phyloP scores from a whole-genome alignment of 805 yeast genomes.

The Cyberlindnera nakhonratchasimensis region DNA sequence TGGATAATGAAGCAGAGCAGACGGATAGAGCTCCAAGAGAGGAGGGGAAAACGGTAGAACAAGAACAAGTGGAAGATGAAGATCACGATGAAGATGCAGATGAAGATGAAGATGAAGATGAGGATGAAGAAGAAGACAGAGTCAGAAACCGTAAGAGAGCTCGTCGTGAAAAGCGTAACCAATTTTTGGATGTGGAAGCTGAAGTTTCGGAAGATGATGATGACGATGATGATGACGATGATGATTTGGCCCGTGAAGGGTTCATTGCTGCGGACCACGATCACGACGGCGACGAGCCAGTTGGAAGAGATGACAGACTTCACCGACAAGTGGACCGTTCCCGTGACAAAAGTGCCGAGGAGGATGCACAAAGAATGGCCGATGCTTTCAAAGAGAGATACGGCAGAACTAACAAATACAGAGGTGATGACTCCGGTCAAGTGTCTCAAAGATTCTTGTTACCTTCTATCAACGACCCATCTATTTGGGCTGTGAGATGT shows the following conservation, averaged over 20 bases:
- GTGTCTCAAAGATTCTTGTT: conserved; percentile 91
- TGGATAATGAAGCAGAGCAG: too few species aligned
- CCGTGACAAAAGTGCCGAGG: conserved; percentile 82
- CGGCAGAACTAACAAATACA: conserved; percentile 80
- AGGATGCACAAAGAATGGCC: conserved; percentile 92
- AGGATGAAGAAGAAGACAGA: conserved; percentile 48
- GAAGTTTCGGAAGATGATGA: conserved; percentile 98
- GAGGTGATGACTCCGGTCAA: conserved; percentile 76
- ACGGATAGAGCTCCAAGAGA: too few species aligned
- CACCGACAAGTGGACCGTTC: conserved; percentile 91
- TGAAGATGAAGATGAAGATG: conserved; percentile 42
- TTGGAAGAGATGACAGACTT: conserved; percentile 62
- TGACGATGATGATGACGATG: conserved; percentile 91
- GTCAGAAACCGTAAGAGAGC: conserved; percentile 43
- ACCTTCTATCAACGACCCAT: conserved; percentile 95
- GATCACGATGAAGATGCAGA: conserved; percentile 30
- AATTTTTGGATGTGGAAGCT: conserved; percentile 93
- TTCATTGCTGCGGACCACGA: conserved; percentile 71
- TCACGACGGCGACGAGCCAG: conserved; percentile 51
- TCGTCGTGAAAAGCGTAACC: conserved; percentile 60
- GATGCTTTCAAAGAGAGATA: conserved; percentile 89
- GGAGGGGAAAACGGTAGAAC: conserved; percentile 25
- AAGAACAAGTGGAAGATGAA: conserved; percentile 34
- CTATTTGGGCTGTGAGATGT: conserved; percentile 93
- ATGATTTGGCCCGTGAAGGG: conserved; percentile 82